Base-by-base conservation (phyloP, 2,329 filamentous ascomycete genomes). In the Aspergillus tamarii region DNA sequence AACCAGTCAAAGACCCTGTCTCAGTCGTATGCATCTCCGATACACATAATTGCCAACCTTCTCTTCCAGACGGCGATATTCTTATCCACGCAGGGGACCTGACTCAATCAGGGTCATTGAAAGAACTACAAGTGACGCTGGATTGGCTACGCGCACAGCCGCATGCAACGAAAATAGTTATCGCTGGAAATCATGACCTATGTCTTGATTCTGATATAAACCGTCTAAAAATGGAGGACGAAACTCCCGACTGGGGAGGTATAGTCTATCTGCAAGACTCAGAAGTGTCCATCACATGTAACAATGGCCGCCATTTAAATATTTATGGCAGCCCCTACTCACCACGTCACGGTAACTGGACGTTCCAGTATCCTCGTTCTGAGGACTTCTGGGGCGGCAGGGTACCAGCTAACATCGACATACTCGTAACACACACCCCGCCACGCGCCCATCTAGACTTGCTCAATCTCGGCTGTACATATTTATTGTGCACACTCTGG, bases 161-260 rank as follows among this genome's bases (percentile, higher is more conserved):
- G 0, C 92, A 96, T 73, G 78, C 79, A 46, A 84, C 93, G 75
- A 96, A 96, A 76, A 82, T 97, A 16, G 84, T 93, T 19, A 87
- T 97, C 36, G 87, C 88, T 16, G 93, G 93, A 0, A 97, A 97
- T 43, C 93, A 97, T 74, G 93, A 97, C 71, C 87, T 87, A 66
- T 92, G 87, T 80, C 89, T 96, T 63, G 93, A 95, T 76, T 77
- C 81, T 9, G 80, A 83, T 26, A 86, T 91, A 71, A 79, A 81
- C 16, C 11, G 23, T 11, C 16, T 34, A 41, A 7, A 23, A 16
- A 4, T 12, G 0, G 28, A 57, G 4, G 10, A 43, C 0, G 74
- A 74, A 19, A 77, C 79, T 54, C 74, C 92, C 3, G 80, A 91
- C 66, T 87, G 91, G 80, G 87, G 84, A 59, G 82, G 83, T 39